A percentile compares a stretch with the other conserved stretches of the same genome.
phyloP scores from a whole-genome alignment of 163 green algal genomes.

The Volvox carteri region DNA sequence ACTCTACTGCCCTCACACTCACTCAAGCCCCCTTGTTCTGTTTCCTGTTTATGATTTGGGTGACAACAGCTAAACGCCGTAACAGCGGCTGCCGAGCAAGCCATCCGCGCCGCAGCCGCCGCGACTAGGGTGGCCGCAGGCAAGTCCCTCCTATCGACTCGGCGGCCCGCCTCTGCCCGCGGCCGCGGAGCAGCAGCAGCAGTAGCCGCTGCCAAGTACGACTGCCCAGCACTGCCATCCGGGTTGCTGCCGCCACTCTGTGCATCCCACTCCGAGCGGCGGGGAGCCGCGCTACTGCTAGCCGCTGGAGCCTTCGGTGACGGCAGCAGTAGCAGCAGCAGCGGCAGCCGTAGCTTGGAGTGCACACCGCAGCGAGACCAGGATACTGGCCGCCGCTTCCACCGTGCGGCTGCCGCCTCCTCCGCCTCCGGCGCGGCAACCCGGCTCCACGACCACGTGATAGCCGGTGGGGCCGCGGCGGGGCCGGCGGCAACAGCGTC shows the following conservation, averaged over 20 bases:
- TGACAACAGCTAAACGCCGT: background rate
- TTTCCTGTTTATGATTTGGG: background rate
- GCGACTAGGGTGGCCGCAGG: too few species aligned
- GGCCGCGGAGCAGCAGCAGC: background rate
- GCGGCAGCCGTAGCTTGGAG: slow-evolving; percentile 24
- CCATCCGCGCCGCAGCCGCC: background rate
- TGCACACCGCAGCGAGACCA: slow-evolving; percentile 35
- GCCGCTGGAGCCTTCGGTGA: too few species aligned
- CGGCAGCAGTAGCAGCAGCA: background rate
- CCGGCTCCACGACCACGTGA: too few species aligned
- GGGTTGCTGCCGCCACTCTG: background rate
- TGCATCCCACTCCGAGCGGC: background rate
- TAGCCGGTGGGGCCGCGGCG: too few species aligned
- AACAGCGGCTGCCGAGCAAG: background rate
- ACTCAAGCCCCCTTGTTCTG: background rate
- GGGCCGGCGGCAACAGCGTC: too few species aligned
- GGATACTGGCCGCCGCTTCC: background rate
- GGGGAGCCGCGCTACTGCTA: too few species aligned
- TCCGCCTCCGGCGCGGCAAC: too few species aligned
- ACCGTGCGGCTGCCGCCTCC: too few species aligned
- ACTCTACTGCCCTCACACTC: background rate
- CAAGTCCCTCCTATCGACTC: too few species aligned
- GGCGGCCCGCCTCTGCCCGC: too few species aligned
- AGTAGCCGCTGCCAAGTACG: background rate
- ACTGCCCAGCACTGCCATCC: too few species aligned